Evolutionary conservation across 2,329 filamentous ascomycete genomes (phyloP), one percentile per base, ranked within the genome.

Genomic region (Microthyrium microscopicum): DNA sequence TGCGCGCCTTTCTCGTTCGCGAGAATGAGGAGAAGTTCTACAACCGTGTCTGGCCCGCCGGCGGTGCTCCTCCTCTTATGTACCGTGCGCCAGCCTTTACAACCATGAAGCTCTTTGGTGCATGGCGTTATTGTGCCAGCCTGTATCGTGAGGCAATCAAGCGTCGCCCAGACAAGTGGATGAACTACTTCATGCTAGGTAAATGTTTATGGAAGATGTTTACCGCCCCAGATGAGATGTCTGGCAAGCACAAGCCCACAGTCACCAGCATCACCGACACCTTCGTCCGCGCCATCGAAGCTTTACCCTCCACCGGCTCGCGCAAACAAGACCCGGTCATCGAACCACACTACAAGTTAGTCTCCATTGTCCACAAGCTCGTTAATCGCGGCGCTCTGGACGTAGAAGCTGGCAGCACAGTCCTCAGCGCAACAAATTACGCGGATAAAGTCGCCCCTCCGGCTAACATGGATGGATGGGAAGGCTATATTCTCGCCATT

Each of bases 271-370:
- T 78, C 6, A 49, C 79, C 3, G 60, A 68, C 34, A 59, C 66
- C 7, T 61, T 77, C 36, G 54, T 65, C 11, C 63, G 65, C 39
- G 67, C 76, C 2, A 70, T 80, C 36, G 62, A 73, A 35, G 61
- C 62, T 6, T 53, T 77, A 17, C 74, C 75, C 2, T 63, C 68
- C 39, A 68, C 68, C 39, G 64, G 62, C 43, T 68, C 77, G 44
- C 64, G 60, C 12, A 62, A 68, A 64, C 48, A 73, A 24, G 83
- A 93, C 39, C 83, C 81, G 0, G 75, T 91, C 17, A 66, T 94
- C 12, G 85, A 93, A 50, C 85, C 85, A 3, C 84, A 93, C 50
- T 93, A 91, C 62, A 93, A 92, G 56, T 75, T 93, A 15, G 68
- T 89, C 22, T 78, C 80, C 2, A 61, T 89, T 16, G 58, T 84